Evolutionary conservation across 1,139 yeast genomes (phyloP), one percentile per base, ranked within the genome.

Genomic region (Kluyveromyces marxianus): DNA sequence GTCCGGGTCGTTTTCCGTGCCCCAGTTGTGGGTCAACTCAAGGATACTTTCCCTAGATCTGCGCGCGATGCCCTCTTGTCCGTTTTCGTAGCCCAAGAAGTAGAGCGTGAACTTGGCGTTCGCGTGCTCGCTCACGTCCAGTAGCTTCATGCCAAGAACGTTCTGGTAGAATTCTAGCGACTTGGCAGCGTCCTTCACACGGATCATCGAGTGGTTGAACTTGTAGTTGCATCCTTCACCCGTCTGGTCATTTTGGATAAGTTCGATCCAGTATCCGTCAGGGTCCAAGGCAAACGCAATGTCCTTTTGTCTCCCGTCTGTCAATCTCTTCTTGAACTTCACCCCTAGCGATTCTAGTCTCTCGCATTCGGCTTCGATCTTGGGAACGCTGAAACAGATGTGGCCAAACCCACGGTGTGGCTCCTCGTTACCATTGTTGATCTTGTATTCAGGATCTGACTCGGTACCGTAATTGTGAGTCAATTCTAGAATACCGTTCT

Each of bases 231-330:
- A 4, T 14, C 33, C 33, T 30, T 64, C 65, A 5, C 48, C 48
- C 7, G 50, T 50, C 42, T 69, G 59, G 30, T 59, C 41, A 61
- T 89, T 81, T 58, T 81, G 81, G 55, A 90, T 77, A 59, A 92
- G 71, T 71, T 92, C 98, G 58, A 92, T 76, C 98, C 98, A 92
- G 70, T 92, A 92, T 55, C 94, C 94, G 67, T 92, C 92, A 3
- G 97, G 97, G 61, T 92, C 98, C 56, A 89, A 76, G 2, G 83
- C 95, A 67, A 92, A 92, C 0, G 97, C 97, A 69, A 92, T 89
- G 63, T 88, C 75, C 66, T 81, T 83, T 68, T 87, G 96, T 68
- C 96, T 81, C 27, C 98, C 98, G 60, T 92, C 97, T 39, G 77
- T 65, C 57, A 89, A 71, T 60, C 75, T 84, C 74, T 92, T 92